These are phyloP conservation scores for Hygrocybe punicea DNA, from an alignment of 768 basidiomycete genomes.

Conservation along the genomic window DNA sequence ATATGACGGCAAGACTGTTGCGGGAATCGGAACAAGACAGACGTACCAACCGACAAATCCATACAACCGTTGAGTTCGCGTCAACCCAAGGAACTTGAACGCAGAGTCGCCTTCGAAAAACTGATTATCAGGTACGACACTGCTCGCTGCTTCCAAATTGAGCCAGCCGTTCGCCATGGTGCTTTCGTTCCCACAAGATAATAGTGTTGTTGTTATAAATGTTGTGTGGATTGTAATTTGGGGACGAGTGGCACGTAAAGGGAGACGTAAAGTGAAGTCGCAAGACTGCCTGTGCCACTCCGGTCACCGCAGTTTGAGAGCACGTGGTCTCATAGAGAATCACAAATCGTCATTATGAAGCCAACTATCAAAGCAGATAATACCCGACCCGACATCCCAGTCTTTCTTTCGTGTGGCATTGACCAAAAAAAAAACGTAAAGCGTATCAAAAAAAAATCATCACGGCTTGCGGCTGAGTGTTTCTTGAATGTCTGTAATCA, in stretches of 20 bases:
- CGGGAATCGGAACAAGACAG: not conserved
- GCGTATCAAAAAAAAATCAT: not conserved
- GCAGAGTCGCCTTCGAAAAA: constrained; percentile 90
- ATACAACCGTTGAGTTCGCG: constrained; percentile 77
- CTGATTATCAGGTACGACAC: constrained; percentile 67
- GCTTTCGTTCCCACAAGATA: not conserved
- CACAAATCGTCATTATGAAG: not conserved
- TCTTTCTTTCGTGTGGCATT: too few species aligned
- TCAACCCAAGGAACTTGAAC: constrained; percentile 74
- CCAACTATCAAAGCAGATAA: not conserved
- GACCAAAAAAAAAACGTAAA: not conserved
- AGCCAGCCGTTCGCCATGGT: constrained; percentile 66
- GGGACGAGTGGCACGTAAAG: too few species aligned
- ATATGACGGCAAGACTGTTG: too few species aligned
- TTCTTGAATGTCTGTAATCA: constrained; percentile 73
- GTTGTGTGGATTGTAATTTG: too few species aligned
- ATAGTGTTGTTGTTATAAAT: too few species aligned
- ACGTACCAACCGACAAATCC: constrained; percentile 78
- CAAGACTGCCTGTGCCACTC: too few species aligned
- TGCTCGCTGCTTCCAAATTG: constrained; percentile 69
- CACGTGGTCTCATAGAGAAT: not conserved
- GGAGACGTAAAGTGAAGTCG: too few species aligned
- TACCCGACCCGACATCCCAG: not conserved
- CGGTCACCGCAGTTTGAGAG: too few species aligned
- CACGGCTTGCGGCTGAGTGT: constrained; percentile 50